Evolutionary conservation across 106 monocot species (phyloP).

Genomic region (Hemerocallis citrina): DNA sequence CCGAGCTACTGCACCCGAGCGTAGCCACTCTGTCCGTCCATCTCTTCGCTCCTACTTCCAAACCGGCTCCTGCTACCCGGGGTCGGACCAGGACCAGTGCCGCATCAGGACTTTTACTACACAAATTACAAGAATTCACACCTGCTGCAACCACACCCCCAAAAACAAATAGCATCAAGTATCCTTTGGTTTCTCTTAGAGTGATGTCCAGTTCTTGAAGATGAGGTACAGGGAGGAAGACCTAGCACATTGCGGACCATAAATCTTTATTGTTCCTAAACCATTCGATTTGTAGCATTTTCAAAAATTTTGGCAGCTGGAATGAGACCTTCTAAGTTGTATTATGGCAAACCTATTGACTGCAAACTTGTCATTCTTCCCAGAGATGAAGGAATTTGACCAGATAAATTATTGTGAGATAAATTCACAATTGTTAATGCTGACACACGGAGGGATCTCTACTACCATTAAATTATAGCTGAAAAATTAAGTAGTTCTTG

Average conservation of each 20-base stretch:
- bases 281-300: slow-evolving; percentile 5
- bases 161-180: too few species aligned
- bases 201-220: not conserved
- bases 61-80: too few species aligned
- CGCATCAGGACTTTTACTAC: too few species aligned
- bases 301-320: too few species aligned
- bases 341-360: slow-evolving; percentile 14
- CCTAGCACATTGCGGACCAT: slow-evolving; percentile 18
- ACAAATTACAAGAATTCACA: too few species aligned
- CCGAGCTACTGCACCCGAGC: too few species aligned
- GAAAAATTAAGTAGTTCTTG: slow-evolving; percentile 9
- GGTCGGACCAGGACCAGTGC: too few species aligned
- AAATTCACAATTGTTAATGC: slow-evolving; percentile 12
- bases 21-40: too few species aligned
- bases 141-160: too few species aligned
- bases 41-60: too few species aligned
- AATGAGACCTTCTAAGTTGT: slow-evolving; percentile 14
- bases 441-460: slow-evolving; percentile 6
- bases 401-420: slow-evolving; percentile 24
- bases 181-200: not conserved
- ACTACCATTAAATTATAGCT: slow-evolving; percentile 15
- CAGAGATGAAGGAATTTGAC: slow-evolving; percentile 11
- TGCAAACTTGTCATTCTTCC: slow-evolving; percentile 4
- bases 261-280: slow-evolving; percentile 21
- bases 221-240: slow-evolving; percentile 4